Evolutionary conservation across 495 filamentous ascomycete species (phyloP), one percentile per base, ranked within the genome.

Genomic region (Penicilliopsis zonata): DNA sequence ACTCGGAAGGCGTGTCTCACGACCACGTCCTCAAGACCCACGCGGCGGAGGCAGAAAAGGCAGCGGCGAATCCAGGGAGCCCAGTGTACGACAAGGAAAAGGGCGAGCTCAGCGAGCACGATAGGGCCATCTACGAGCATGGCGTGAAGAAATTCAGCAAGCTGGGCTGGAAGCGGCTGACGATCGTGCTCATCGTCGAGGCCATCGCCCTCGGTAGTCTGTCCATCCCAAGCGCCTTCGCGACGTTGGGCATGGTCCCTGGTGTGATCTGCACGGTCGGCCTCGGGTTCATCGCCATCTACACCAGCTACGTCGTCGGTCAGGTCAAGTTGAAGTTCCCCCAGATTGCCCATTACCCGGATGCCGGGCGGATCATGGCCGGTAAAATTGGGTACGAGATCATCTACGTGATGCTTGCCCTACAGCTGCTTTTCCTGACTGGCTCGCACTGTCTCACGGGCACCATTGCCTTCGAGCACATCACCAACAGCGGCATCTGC

Each of bases 401-500:
- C 4, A 55, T 76, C 35, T 68, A 68, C 10, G 50, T 50, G 23
- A 70, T 69, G 45, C 73, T 78, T 33, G 52, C 68, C 9, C 38
- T 77, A 18, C 68, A 77, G 38, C 61, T 84, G 12, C 44, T 76
- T 16, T 80, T 84, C 50, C 67, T 79, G 22, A 71, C 76, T 41
- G 79, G 68, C 14, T 79, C 76, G 3, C 79, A 86, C 45, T 65
- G 80, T 35, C 57, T 84, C 25, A 78, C 76, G 0, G 80, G 80
- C 37, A 69, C 70, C 7, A 80, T 85, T 47, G 73, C 73, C 40
- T 70, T 80, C 41, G 68, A 67, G 27, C 69, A 57, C 28, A 58
- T 84, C 16, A 69, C 72, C 3, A 49, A 72, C 4, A 65, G 76
- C 41, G 64, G 52, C 8, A 43, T 59, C 0, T 86, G 82, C 45